phyloP scores from a whole-genome alignment of 1,284 basidiomycete species.

The Trichosporon coremiiforme region DNA sequence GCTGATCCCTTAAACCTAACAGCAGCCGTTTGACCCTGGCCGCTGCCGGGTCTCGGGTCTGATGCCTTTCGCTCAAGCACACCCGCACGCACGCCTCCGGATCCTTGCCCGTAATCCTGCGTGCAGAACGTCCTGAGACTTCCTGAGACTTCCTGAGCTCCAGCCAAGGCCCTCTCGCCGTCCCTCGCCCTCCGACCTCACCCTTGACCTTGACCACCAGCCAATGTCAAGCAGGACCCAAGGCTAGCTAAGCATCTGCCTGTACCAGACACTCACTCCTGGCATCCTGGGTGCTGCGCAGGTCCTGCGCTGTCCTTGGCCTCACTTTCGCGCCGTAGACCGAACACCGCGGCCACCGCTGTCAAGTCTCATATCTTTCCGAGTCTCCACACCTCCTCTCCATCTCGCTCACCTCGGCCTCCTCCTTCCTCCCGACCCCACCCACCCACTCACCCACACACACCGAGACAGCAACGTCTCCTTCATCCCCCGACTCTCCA shows the following conservation, averaged over 20 bases:
- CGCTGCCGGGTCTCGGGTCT: neutral
- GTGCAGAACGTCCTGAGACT: neutral
- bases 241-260: neutral
- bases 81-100: constrained; percentile 11
- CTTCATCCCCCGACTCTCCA: neutral
- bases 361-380: neutral
- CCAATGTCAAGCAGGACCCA: neutral
- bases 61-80: neutral
- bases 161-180: neutral
- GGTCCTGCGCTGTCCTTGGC: neutral
- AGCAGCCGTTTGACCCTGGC: neutral
- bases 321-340: neutral
- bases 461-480: neutral
- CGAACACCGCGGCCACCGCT: neutral
- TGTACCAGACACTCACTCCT: constrained; percentile 8
- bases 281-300: neutral
- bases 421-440: neutral
- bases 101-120: neutral
- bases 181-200: constrained; percentile 2
- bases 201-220: neutral
- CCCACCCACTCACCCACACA: neutral
- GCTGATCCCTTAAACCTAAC: neutral
- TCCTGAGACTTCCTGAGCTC: too few relatives aligned
- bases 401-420: constrained; percentile 1
- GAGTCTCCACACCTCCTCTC: neutral